Conservation (phyloP, 306 rosid genomes). For the Pterocarpus macrocarpus region DNA sequence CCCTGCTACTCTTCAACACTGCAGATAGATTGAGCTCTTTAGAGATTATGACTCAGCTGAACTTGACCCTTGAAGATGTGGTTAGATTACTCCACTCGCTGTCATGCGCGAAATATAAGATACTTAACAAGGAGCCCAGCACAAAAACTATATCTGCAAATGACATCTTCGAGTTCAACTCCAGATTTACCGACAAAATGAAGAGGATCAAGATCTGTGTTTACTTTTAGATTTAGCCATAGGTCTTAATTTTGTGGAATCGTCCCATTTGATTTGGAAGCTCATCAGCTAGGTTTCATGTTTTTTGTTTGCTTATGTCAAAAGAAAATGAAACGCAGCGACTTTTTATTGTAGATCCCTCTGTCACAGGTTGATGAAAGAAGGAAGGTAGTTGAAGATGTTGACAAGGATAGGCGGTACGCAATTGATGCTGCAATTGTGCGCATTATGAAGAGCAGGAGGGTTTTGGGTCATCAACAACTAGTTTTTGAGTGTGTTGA, state of each 20-base stretch:
- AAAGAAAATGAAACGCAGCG: neutral
- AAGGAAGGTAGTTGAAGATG: conserved; percentile 78
- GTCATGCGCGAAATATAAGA: conserved; percentile 85
- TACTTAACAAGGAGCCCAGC: conserved; percentile 80
- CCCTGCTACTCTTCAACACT: conserved; percentile 75
- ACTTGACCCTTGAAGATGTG: conserved; percentile 71
- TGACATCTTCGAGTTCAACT: conserved; percentile 76
- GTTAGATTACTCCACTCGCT: conserved; percentile 79
- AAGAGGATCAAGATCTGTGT: conserved; percentile 81
- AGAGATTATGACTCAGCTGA: conserved; percentile 81
- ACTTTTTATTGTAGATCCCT: conserved; percentile 61
- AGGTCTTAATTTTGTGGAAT: no score
- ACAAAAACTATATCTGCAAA: conserved; percentile 61
- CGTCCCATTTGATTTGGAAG: neutral
- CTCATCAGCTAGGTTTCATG: neutral
- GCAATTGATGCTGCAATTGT: conserved; percentile 90
- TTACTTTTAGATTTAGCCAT: conserved; percentile 12
- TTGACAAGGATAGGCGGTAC: conserved; percentile 83
- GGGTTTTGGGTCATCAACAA: conserved; percentile 70
- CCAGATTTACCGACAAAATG: conserved; percentile 79
- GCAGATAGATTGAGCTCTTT: conserved; percentile 81
- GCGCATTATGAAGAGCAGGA: conserved; percentile 87
- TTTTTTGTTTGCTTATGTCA: neutral
- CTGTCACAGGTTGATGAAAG: conserved; percentile 84
- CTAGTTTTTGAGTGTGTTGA: conserved; percentile 79